Evolutionary conservation across 1,284 basidiomycete species (phyloP).

Genomic region (Athelia psychrophila): DNA sequence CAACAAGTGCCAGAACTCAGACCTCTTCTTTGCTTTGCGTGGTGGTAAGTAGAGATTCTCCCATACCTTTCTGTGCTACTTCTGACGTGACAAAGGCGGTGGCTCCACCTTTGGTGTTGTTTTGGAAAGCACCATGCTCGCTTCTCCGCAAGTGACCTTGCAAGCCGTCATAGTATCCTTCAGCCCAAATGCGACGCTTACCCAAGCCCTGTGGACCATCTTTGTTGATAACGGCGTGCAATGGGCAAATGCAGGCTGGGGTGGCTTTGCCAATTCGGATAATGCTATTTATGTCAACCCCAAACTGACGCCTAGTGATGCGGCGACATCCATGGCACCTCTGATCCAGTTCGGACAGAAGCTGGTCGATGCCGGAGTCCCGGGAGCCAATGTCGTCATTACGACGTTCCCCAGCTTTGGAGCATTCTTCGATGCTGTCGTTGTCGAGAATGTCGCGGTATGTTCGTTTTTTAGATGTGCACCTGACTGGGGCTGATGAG

Average conservation of each 20-base stretch:
- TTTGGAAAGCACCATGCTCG: conserved; percentile 30
- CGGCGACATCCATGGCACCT: conserved; percentile 37
- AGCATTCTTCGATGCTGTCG: conserved; percentile 37
- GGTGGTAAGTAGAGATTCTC: conserved; percentile 25
- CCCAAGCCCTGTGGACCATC: conserved; percentile 25
- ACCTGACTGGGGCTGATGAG: conserved; percentile 7
- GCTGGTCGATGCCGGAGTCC: conserved; percentile 22
- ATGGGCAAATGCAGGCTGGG: conserved; percentile 52
- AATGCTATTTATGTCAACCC: conserved; percentile 20
- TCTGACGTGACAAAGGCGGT: conserved; percentile 22
- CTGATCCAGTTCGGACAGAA: conserved; percentile 33
- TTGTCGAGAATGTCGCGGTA: conserved; percentile 20
- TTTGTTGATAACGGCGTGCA: conserved; percentile 32
- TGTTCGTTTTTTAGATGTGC: conserved; percentile 2
- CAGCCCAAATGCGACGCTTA: conserved; percentile 12
- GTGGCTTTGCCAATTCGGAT: conserved; percentile 35
- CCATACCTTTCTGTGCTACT: not conserved
- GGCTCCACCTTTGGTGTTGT: conserved; percentile 37
- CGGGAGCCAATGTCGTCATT: conserved; percentile 23
- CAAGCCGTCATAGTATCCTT: conserved; percentile 25
- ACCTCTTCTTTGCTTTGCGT: conserved; percentile 43
- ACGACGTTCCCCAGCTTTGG: conserved; percentile 35
- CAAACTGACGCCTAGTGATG: conserved; percentile 22
- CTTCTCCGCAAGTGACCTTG: conserved; percentile 29
- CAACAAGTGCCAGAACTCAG: conserved; percentile 37